Evolutionary conservation across 495 filamentous ascomycete genomes (phyloP), one percentile per base, ranked within the genome.

Genomic region (Hypoxylon perforatum): DNA sequence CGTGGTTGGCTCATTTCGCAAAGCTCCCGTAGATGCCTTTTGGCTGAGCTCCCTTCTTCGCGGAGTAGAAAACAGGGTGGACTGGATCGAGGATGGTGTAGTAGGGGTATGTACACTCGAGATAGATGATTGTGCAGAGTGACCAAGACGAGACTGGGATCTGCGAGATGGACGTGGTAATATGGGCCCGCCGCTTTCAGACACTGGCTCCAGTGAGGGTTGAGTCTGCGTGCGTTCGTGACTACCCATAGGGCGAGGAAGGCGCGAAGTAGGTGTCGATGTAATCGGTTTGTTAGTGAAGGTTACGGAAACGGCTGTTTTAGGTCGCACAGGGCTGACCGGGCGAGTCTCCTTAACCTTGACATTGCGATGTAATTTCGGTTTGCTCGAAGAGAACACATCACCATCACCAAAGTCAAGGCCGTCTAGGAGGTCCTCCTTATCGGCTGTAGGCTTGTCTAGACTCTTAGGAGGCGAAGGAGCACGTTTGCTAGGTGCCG

Each of bases 361-460:
- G 61, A 99, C 85, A 69, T 99, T 97, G 47, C 92, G 93, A 73
- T 99, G 96, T n/a, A 97, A 78, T 9, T 91, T 91, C 14, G 91
- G 80, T 73, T 95, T 97, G 55, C 81, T 85, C 10, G 90, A 86
- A 67, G 90, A 86, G 67, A 98, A 93, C 12, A 91, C 84, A 67
- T 93, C 90, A 4, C 87, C 92, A 70, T 90, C 86, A 21, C 92
- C 93, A 75, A 98, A 85, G 47, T 98, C 96, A 68, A 99, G 84
- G 19, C 89, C 96, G 33, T 90, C 84, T 55, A 98, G 85, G 72
- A 96, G 93, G 72, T 97, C 93, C 21, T 97, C 93, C 49, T 88
- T 87, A 11, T 87, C 83, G 11, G 80, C 71, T 46, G 70, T 65
- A 28, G 74, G 66, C 18, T 66, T 66, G n/a, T 38, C 28, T 8